Evolutionary conservation across 371 early-diverging fungal genomes (phyloP).

Genomic region (Saksenaea oblongispora): DNA sequence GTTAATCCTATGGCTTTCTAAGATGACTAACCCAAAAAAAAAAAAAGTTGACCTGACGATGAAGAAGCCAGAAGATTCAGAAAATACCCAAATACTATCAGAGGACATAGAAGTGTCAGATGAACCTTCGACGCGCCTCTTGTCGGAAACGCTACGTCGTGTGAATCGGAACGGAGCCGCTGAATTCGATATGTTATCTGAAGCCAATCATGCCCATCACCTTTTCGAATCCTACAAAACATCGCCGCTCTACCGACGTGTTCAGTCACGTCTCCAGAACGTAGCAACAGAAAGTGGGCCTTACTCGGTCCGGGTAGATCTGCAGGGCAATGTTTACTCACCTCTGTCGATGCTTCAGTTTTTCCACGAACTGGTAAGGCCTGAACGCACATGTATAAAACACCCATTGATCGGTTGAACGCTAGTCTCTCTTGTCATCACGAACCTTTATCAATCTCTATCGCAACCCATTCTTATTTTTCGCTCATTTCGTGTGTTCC

Average conservation of each 20-base stretch:
- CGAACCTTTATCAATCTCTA: conserved; percentile 52
- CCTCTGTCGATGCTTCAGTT: conserved; percentile 55
- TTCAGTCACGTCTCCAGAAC: conserved; percentile 23
- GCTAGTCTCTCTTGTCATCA: conserved; percentile 41
- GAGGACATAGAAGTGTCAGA: conserved; percentile 11
- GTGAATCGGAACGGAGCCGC: conserved; percentile 11
- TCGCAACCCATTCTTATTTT: conserved; percentile 47
- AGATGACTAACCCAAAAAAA: neutral
- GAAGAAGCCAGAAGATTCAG: conserved; percentile 32
- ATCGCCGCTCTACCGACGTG: conserved; percentile 16
- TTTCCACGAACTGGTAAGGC: conserved; percentile 57
- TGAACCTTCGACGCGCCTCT: conserved; percentile 12
- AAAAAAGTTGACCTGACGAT: conserved; percentile 47
- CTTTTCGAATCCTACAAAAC: conserved; percentile 37
- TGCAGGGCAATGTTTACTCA: conserved; percentile 70
- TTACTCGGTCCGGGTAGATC: conserved; percentile 32
- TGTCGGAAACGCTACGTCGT: conserved; percentile 18
- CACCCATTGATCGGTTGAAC: neutral
- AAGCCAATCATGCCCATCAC: conserved; percentile 41
- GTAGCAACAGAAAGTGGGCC: neutral
- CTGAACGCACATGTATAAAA: too few species aligned
- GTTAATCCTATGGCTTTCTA: neutral
- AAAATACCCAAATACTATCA: conserved; percentile 11
- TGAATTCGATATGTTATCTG: conserved; percentile 33
- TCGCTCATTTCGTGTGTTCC: conserved; percentile 42